Conservation (phyloP, 1,284 basidiomycete species). For the Puccinia brachypodii region DNA sequence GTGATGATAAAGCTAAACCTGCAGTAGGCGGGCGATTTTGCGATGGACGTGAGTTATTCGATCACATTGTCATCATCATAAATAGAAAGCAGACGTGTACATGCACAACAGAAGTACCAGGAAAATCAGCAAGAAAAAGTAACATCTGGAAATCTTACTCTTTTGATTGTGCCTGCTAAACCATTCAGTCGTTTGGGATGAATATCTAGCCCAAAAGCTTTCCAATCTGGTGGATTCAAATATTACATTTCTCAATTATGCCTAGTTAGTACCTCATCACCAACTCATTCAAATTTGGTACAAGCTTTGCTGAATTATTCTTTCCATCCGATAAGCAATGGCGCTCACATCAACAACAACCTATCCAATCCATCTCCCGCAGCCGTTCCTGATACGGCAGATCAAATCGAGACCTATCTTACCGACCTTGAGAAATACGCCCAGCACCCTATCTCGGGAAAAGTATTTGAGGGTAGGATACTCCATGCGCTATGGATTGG, state of each 20-base stretch:
- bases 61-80: neutral
- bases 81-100: neutral
- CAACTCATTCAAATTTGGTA: neutral
- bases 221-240: constrained; percentile 6
- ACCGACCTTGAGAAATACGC: neutral
- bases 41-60: constrained; percentile 29
- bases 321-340: constrained; percentile 27
- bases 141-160: neutral
- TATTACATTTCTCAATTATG: constrained; percentile 29
- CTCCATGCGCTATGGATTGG: constrained; percentile 38
- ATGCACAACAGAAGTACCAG: neutral
- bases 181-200: constrained; percentile 36
- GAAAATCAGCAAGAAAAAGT: neutral
- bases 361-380: neutral
- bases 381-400: constrained; percentile 28
- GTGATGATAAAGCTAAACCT: constrained; percentile 12
- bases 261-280: constrained; percentile 26
- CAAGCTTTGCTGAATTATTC: neutral
- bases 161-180: neutral
- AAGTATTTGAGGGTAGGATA: constrained; percentile 1
- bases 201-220: constrained; percentile 33
- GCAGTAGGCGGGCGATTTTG: constrained; percentile 32
- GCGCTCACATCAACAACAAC: constrained; percentile 44
- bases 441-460: neutral
- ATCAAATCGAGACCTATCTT: constrained; percentile 34